phyloP scores from a whole-genome alignment of 2,329 filamentous ascomycete species.

The Colletotrichum filicis region DNA sequence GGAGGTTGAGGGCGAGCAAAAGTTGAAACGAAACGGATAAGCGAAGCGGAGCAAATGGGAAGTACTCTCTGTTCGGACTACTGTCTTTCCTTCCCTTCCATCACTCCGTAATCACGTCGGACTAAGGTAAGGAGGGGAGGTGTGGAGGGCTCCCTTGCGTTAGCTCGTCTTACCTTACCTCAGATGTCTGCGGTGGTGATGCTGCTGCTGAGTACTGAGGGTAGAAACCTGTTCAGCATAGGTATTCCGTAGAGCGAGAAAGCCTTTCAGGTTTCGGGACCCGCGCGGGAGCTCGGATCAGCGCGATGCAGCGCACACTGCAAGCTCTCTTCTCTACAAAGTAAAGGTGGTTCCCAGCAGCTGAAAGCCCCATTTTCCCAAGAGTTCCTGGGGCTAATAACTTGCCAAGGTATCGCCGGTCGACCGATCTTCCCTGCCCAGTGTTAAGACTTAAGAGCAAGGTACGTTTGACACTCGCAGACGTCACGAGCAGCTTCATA shows the following conservation, averaged over 20 bases:
- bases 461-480: neutral
- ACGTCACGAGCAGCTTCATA: conserved; percentile 1
- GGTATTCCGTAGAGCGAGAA: neutral
- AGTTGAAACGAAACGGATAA: conserved; percentile 9
- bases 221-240: too few species aligned
- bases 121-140: neutral
- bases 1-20: neutral
- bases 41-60: neutral
- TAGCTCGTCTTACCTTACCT: neutral
- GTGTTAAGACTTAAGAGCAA: too few species aligned
- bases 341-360: neutral
- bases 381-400: neutral
- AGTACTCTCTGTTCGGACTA: neutral
- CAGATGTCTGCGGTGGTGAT: neutral
- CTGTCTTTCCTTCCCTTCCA: neutral
- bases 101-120: neutral
- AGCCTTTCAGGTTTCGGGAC: neutral
- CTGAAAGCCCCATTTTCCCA: conserved; percentile 5
- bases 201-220: neutral
- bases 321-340: neutral
- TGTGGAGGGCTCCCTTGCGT: neutral
- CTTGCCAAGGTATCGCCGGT: neutral
- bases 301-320: neutral
- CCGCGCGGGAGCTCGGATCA: neutral
- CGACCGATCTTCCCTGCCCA: neutral